A percentile compares a stretch with the other conserved stretches of the same genome.
These are phyloP conservation scores for Geotrichum bryndzae DNA, from an alignment of 1,139 yeast species.

Conservation along the genomic window DNA sequence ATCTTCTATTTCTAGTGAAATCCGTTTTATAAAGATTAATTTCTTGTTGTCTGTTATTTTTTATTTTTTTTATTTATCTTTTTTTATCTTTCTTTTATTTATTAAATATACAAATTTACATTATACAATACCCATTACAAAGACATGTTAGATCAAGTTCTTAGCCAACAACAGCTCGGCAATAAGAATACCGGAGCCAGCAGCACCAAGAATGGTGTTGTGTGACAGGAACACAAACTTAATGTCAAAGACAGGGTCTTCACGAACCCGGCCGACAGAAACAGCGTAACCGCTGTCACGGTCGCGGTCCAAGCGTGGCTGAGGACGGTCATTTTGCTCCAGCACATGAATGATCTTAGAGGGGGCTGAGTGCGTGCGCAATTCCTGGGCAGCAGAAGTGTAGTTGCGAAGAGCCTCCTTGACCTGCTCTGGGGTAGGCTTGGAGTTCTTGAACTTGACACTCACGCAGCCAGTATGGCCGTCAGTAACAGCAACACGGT, in stretches of 20 bases:
- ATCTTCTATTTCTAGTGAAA: not conserved
- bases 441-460: constrained; percentile 71
- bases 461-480: constrained; percentile 97
- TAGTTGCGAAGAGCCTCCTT: constrained; percentile 65
- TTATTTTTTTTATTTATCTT: not conserved
- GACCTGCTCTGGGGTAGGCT: constrained; percentile 78
- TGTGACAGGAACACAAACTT: constrained; percentile 96
- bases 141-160: constrained; percentile 51
- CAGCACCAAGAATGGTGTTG: constrained; percentile 97
- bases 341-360: constrained; percentile 83
- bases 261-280: constrained; percentile 89
- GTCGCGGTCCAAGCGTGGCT: constrained; percentile 95
- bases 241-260: constrained; percentile 85
- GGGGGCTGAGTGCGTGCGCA: constrained; percentile 90
- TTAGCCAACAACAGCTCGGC: constrained; percentile 84
- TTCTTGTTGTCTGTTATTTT: too few species aligned
- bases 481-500: constrained; percentile 93
- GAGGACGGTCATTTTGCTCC: constrained; percentile 92
- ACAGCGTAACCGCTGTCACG: constrained; percentile 94
- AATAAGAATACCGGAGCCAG: constrained; percentile 96
- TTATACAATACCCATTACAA: not conserved
- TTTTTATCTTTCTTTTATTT: not conserved
- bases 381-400: constrained; percentile 72
- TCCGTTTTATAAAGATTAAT: too few species aligned
- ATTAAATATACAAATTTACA: not conserved